Evolutionary conservation across 1,284 basidiomycete genomes (phyloP).

Genomic region (Ceratobasidium papillatum): DNA sequence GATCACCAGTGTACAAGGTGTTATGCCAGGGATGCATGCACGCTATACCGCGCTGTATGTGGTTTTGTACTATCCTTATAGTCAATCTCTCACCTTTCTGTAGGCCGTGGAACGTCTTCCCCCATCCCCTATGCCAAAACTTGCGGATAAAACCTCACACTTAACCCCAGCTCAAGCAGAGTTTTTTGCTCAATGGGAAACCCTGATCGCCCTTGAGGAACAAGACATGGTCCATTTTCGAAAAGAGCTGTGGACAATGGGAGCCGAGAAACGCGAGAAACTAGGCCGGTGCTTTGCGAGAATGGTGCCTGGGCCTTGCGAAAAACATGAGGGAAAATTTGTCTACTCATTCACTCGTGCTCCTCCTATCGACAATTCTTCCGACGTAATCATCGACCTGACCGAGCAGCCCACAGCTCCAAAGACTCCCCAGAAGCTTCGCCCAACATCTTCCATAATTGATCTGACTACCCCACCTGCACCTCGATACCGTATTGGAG

Average conservation of each 20-base stretch:
- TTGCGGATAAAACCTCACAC: conserved; percentile 81
- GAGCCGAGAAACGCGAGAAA: conserved; percentile 78
- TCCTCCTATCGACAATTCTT: background rate
- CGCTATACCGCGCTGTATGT: conserved; percentile 89
- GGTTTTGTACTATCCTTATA: background rate
- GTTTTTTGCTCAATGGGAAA: conserved; percentile 95
- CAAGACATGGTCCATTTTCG: conserved; percentile 82
- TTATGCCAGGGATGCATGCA: conserved; percentile 86
- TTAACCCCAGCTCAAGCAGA: conserved; percentile 71
- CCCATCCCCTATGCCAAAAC: conserved; percentile 74
- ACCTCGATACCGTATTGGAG: conserved; percentile 41
- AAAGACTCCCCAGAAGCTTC: conserved; percentile 3
- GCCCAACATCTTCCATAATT: conserved; percentile 57
- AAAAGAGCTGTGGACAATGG: conserved; percentile 94
- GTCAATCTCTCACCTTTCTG: conserved; percentile 3
- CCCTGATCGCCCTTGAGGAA: conserved; percentile 87
- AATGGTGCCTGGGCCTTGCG: conserved; percentile 62
- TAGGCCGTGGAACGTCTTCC: conserved; percentile 76
- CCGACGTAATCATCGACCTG: conserved; percentile 4
- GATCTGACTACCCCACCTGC: conserved; percentile 37
- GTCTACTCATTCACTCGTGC: conserved; percentile 29
- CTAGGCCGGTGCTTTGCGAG: conserved; percentile 81
- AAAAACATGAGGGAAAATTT: conserved; percentile 25
- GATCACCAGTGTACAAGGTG: conserved; percentile 81
- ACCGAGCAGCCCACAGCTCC: conserved; percentile 10